These are phyloP conservation scores for Kwoniella heveanensis DNA, from an alignment of 768 basidiomycete genomes.

Conservation along the genomic window DNA sequence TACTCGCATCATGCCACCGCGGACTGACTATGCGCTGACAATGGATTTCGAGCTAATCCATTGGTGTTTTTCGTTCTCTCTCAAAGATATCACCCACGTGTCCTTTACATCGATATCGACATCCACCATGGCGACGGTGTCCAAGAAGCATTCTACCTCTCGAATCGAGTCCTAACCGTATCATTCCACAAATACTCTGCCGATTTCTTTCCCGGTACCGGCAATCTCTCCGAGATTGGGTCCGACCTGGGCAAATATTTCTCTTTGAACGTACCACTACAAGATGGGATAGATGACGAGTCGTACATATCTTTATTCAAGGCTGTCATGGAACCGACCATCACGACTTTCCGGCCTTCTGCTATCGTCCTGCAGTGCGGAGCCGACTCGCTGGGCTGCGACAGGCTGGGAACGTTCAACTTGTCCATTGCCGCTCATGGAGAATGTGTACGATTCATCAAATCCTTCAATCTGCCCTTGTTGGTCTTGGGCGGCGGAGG, in stretches of 20 bases:
- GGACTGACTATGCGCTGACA: background rate
- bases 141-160: slow-evolving; percentile 95
- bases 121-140: slow-evolving; percentile 99
- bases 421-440: slow-evolving; percentile 96
- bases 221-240: slow-evolving; percentile 87
- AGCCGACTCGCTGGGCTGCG: slow-evolving; percentile 92
- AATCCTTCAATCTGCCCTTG: slow-evolving; percentile 85
- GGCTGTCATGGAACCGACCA: slow-evolving; percentile 90
- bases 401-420: slow-evolving; percentile 95
- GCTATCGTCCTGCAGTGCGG: slow-evolving; percentile 95
- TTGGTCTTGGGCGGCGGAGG: slow-evolving; percentile 93
- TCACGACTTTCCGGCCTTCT: slow-evolving; percentile 81
- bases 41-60: background rate
- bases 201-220: slow-evolving; percentile 97
- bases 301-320: slow-evolving; percentile 96
- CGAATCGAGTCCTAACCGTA: slow-evolving; percentile 97
- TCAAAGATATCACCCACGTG: slow-evolving; percentile 91
- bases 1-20: no score
- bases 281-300: slow-evolving; percentile 95
- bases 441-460: slow-evolving; percentile 95
- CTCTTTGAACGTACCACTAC: slow-evolving; percentile 88
- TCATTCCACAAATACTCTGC: slow-evolving; percentile 99
- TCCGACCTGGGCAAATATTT: slow-evolving; percentile 86
- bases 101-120: slow-evolving; percentile 98
- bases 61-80: slow-evolving; percentile 1